phyloP scores from a whole-genome alignment of 23 red algal genomes.

The Chondrus crispus region DNA sequence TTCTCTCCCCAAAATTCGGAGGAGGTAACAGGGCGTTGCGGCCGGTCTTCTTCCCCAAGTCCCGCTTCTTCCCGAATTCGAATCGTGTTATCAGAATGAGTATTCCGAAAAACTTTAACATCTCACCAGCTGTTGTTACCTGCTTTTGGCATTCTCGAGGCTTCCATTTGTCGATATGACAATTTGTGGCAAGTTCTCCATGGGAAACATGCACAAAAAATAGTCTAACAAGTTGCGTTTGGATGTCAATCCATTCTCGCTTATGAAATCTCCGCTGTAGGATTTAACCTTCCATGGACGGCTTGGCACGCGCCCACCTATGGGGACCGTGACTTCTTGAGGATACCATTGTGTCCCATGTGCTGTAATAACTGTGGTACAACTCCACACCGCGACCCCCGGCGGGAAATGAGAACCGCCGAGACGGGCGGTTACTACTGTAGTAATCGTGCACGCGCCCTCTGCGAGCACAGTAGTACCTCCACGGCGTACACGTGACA shows the following conservation, averaged over 20 bases:
- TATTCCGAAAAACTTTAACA: background rate
- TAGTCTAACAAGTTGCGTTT: background rate
- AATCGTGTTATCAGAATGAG: conserved; percentile 3
- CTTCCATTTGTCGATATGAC: background rate
- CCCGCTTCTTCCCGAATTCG: background rate
- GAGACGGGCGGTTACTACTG: no score
- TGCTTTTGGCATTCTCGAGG: background rate
- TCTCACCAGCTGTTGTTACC: background rate
- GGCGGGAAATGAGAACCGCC: no score
- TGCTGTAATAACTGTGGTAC: no score
- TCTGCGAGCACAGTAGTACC: no score
- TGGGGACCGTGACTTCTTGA: background rate
- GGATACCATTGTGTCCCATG: no score
- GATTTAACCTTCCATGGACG: background rate
- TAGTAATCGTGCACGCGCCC: no score
- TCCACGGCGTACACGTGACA: no score
- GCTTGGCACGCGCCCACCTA: background rate
- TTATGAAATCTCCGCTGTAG: background rate
- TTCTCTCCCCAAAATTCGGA: conserved; percentile 12
- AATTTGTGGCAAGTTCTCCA: background rate
- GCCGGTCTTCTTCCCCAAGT: background rate
- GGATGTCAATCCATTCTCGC: background rate
- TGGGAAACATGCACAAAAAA: background rate
- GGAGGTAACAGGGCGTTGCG: background rate
- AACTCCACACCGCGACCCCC: no score